phyloP scores from a whole-genome alignment of 2,329 filamentous ascomycete species.

The Ophiostoma tasmaniense region DNA sequence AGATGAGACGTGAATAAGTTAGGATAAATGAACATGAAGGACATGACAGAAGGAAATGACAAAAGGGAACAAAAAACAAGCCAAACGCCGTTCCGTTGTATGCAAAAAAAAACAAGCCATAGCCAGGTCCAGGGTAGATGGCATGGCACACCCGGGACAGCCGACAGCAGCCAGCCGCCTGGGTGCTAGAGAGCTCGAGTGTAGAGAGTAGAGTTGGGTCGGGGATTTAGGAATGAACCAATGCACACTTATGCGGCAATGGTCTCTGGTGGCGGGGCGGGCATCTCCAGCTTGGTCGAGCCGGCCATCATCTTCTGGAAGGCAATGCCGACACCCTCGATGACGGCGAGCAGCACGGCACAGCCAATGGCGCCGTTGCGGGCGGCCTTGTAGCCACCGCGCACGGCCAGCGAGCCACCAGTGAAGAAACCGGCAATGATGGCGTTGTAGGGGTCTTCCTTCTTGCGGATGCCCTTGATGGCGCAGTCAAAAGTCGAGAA shows the following conservation, averaged over 20 bases:
- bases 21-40: background rate
- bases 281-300: slow-evolving; percentile 65
- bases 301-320: slow-evolving; percentile 92
- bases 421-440: slow-evolving; percentile 98
- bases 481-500: slow-evolving; percentile 96
- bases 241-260: background rate
- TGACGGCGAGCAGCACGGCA: slow-evolving; percentile 86
- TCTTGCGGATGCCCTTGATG: slow-evolving; percentile 86
- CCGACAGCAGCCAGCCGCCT: background rate
- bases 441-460: slow-evolving; percentile 97
- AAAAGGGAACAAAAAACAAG: background rate
- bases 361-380: slow-evolving; percentile 95
- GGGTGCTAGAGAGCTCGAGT: background rate
- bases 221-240: background rate
- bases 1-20: background rate
- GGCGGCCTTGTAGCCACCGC: slow-evolving; percentile 85
- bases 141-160: background rate
- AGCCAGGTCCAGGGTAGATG: background rate
- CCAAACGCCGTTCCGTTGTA: slow-evolving; percentile 4
- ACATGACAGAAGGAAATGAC: background rate
- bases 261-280: slow-evolving; percentile 1
- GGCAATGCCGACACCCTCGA: slow-evolving; percentile 93
- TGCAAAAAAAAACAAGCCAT: background rate
- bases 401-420: slow-evolving; percentile 80
- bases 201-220: slow-evolving; percentile 8